phyloP scores from a whole-genome alignment of 2,329 filamentous ascomycete species.

The Zalaria obscura region DNA sequence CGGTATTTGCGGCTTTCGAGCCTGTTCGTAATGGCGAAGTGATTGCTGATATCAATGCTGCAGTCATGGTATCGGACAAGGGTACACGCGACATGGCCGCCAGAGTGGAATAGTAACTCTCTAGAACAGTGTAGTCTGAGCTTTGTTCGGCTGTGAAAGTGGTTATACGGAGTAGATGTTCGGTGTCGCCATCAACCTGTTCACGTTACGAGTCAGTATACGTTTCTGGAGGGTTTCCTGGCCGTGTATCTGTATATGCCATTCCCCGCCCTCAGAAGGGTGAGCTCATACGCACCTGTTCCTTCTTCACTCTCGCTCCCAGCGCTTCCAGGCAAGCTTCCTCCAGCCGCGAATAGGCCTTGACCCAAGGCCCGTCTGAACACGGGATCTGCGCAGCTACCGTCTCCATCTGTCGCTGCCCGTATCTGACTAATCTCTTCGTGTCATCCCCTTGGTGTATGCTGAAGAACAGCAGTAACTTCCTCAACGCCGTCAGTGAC shows the following conservation, averaged over 20 bases:
- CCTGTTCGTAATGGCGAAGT: no score
- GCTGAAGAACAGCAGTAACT: conserved; percentile 29
- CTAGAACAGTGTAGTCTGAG: background rate
- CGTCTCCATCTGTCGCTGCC: conserved; percentile 21
- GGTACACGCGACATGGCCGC: conserved; percentile 2
- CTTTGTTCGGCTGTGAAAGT: background rate
- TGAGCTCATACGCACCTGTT: conserved; percentile 6
- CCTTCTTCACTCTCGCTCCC: conserved; percentile 5
- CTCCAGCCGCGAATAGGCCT: conserved; percentile 26
- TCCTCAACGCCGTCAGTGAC: conserved; percentile 25
- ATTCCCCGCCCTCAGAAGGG: no score
- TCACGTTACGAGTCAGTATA: no score
- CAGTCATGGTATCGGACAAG: no score
- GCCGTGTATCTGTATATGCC: no score
- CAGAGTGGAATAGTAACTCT: conserved; percentile 16
- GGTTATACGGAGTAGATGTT: no score
- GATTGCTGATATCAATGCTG: no score
- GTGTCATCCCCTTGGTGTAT: conserved; percentile 23
- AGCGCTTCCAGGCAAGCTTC: conserved; percentile 22
- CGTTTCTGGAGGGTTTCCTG: no score
- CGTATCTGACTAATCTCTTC: conserved; percentile 24
- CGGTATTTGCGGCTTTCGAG: no score
- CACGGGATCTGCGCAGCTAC: conserved; percentile 9
- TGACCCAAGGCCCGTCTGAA: conserved; percentile 22
- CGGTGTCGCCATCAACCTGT: no score